These are phyloP conservation scores for Mycena olivaceomarginata DNA, from an alignment of 768 basidiomycete species.

Conservation along the genomic window DNA sequence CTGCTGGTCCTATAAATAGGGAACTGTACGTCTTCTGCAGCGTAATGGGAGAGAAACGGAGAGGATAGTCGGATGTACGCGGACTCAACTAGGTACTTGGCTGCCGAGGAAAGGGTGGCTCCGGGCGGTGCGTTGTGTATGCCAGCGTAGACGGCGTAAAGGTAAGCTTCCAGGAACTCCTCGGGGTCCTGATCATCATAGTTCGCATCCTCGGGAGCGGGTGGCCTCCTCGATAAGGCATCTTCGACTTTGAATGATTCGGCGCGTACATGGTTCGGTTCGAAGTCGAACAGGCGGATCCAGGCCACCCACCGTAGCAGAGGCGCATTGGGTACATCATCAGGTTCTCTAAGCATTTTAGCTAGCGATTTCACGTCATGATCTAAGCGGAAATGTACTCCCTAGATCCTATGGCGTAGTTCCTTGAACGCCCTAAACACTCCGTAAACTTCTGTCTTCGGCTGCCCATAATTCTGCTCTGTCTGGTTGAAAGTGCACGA, in stretches of 20 bases:
- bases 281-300: conserved; percentile 59
- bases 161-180: conserved; percentile 51
- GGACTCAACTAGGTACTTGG: background rate
- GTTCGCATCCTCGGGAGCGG: conserved; percentile 16
- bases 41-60: background rate
- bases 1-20: background rate
- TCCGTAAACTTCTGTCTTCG: conserved; percentile 62
- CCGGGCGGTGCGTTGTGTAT: background rate
- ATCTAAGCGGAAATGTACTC: conserved; percentile 55
- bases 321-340: conserved; percentile 57
- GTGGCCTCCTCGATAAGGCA: conserved; percentile 53
- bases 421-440: conserved; percentile 55
- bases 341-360: conserved; percentile 59
- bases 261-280: conserved; percentile 57
- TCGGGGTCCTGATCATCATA: conserved; percentile 52
- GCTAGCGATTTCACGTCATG: conserved; percentile 59
- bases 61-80: background rate
- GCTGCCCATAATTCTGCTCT: conserved; percentile 58
- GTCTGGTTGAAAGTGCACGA: conserved; percentile 57
- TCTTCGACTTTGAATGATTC: conserved; percentile 47
- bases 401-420: conserved; percentile 53
- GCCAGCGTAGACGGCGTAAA: conserved; percentile 26
- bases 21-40: background rate
- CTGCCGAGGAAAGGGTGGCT: background rate
- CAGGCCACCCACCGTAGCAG: conserved; percentile 62